These are phyloP conservation scores for Clonostachys sp. DNA, from an alignment of 2,329 filamentous ascomycete species.

Conservation along the genomic window DNA sequence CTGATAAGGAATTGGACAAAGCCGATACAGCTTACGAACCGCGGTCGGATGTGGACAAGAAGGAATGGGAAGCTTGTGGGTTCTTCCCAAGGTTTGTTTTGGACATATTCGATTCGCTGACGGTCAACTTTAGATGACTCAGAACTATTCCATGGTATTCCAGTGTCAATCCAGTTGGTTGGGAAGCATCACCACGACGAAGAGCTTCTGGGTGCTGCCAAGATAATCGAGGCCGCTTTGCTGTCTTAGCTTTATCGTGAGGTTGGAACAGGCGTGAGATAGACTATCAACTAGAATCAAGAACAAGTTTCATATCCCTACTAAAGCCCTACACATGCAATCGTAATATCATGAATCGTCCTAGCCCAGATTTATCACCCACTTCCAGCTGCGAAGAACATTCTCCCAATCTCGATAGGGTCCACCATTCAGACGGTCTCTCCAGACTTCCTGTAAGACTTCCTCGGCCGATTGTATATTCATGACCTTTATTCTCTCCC, in stretches of 20 bases:
- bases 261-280: too few species aligned
- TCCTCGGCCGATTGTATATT: constrained; percentile 4
- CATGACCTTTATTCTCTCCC: constrained; percentile 2
- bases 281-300: too few species aligned
- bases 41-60: neutral
- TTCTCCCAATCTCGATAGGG: neutral
- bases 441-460: constrained; percentile 4
- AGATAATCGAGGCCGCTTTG: neutral
- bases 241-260: too few species aligned
- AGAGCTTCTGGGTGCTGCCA: constrained; percentile 8
- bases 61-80: constrained; percentile 1
- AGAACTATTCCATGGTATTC: constrained; percentile 6
- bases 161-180: constrained; percentile 12
- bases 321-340: too few species aligned
- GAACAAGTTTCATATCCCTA: too few species aligned
- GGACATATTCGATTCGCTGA: neutral
- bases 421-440: constrained; percentile 1
- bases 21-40: constrained; percentile 4
- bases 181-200: constrained; percentile 13
- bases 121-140: neutral
- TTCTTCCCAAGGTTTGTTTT: neutral
- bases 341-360: too few species aligned
- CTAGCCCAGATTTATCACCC: neutral
- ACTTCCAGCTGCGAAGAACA: neutral
- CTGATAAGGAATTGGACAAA: constrained; percentile 2